These are phyloP conservation scores for Tetradesmus lagerheimii DNA, from an alignment of 139 green algal genomes.

Conservation along the genomic window DNA sequence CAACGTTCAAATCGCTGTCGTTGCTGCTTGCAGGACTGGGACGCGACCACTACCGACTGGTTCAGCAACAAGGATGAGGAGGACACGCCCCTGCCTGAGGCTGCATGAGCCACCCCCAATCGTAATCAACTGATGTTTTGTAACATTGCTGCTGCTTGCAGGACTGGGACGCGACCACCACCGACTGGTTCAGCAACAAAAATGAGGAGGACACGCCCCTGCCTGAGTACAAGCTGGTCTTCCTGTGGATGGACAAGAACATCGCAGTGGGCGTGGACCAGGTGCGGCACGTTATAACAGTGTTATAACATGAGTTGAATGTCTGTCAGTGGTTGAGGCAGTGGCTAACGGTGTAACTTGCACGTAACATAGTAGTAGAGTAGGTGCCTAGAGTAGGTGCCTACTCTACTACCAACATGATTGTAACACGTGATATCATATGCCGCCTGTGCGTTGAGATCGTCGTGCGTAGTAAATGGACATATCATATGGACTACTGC, in stretches of 20 bases:
- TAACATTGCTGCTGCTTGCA: slow-evolving; percentile 16
- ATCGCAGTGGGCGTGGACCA: slow-evolving; percentile 90
- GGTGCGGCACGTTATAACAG: slow-evolving; percentile 61
- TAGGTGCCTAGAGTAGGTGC: too few species aligned
- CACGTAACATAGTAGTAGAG: too few species aligned
- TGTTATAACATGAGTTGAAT: background rate
- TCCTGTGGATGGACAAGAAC: slow-evolving; percentile 94
- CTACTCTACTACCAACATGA: too few species aligned
- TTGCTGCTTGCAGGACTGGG: slow-evolving; percentile 69
- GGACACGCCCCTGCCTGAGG: slow-evolving; percentile 62
- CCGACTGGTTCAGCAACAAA: slow-evolving; percentile 69
- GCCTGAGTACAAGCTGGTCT: slow-evolving; percentile 81
- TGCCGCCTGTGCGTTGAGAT: too few species aligned
- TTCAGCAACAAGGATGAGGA: slow-evolving; percentile 63
- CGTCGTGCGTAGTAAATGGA: too few species aligned
- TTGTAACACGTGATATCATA: too few species aligned
- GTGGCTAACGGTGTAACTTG: background rate
- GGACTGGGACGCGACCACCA: slow-evolving; percentile 68
- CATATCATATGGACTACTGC: too few species aligned
- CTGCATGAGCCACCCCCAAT: too few species aligned
- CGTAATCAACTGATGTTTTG: background rate
- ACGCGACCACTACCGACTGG: slow-evolving; percentile 66
- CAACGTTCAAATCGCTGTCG: too few species aligned
- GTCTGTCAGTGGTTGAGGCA: too few species aligned
- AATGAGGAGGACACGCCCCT: slow-evolving; percentile 60